Base-by-base conservation (phyloP, 1,139 yeast genomes). In the Saccharomycopsis hybrid region DNA sequence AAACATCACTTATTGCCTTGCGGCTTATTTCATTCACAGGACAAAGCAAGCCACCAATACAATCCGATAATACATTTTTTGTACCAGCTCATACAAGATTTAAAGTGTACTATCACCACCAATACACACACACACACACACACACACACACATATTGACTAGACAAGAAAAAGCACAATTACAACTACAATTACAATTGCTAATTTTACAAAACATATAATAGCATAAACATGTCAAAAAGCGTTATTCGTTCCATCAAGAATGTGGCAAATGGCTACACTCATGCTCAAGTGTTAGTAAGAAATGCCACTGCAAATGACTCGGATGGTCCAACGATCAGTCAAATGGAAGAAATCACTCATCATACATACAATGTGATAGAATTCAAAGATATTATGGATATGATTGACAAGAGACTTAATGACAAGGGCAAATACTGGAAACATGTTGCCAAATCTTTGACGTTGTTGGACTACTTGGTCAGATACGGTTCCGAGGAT, bases 391-490 rank as follows among this genome's bases (percentile, higher is more conserved):
- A 90, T 61, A 80, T 92, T 46, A 86, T 92, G 96, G 97, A 92
- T 63, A 89, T 94, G 88, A 68, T 92, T 49, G 98, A 90, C 68
- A 82, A 90, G 59, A 77, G 99, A 57, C 73, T 94, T 59, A 92
- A 92, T 63, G 98, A 92, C 63, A 90, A 90, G 71, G 98, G 98
- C 54, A 92, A 90, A 66, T 87, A 92, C 68, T 92, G 98, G 98
- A 79, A 97, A 58, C 99, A 92, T 66, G 92, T 92, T 43, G 92
- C 95, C 57, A 94, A 92, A 66, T 80, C 95, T 1, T 73, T 92
- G 59, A 86, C 96, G 1, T 85, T 92, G 11, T 74, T 92, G 60
- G 97, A 92, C 62, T 92, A 84, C 66, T 73, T 92, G 57, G 89
- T 92, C 29, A 79, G 95, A 58, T 78, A 76, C 57, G 99, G 97